Conservation (phyloP, 306 rosid species). For the Erythrophleum fordii region DNA sequence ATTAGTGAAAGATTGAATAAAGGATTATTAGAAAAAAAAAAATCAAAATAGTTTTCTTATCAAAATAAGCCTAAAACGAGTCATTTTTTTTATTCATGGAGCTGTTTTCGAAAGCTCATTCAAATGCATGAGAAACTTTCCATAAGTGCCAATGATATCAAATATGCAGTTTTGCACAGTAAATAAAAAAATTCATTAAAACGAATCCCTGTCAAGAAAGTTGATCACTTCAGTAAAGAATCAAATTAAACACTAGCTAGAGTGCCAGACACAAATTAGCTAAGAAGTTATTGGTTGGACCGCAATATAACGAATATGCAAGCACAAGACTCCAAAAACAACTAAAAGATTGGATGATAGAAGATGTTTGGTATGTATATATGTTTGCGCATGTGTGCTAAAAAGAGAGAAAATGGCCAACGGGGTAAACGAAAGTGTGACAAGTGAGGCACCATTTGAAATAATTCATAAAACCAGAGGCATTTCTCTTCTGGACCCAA, state of each 20-base stretch:
- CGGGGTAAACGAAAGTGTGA: slow-evolving; percentile 40
- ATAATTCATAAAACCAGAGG: slow-evolving; percentile 27
- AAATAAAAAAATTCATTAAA: neutral
- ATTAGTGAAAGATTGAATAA: too few relatives aligned
- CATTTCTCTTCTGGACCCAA: slow-evolving; percentile 37
- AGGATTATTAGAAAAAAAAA: too few relatives aligned
- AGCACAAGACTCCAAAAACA: slow-evolving; percentile 32
- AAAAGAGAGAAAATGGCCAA: slow-evolving; percentile 36
- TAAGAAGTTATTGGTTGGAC: slow-evolving; percentile 24
- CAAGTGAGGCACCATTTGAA: slow-evolving; percentile 17
- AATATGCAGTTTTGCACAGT: neutral
- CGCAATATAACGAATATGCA: slow-evolving; percentile 39
- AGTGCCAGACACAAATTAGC: neutral
- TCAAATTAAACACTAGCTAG: neutral
- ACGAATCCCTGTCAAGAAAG: neutral
- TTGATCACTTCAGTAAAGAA: neutral
- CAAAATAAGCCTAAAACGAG: neutral
- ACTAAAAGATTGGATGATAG: slow-evolving; percentile 36
- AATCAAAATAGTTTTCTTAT: too few relatives aligned
- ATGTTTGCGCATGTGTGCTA: neutral
- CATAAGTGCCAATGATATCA: neutral
- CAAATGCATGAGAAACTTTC: neutral
- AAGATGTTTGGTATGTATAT: slow-evolving; percentile 43
- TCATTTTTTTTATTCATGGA: neutral
- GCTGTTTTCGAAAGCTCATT: neutral